These are phyloP conservation scores for rapeseed (Brassica napus) DNA, from an alignment of 345 rosid genomes.

Conservation along the genomic window Da-Ae NC_063436.1:7868001-7868500, in stretches of 20 bases:
- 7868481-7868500: neutral
- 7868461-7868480: neutral
- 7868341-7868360: neutral
- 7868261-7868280: neutral
- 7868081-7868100: neutral
- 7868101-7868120: neutral
- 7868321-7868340: neutral
- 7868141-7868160: neutral
- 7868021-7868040: neutral
- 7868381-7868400: neutral
- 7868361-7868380: neutral
- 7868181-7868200: neutral
- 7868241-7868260: neutral
- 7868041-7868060: neutral
- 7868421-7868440: neutral
- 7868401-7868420: neutral
- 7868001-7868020: neutral
- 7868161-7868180: neutral
- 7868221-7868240: neutral
- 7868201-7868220: neutral
- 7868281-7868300: neutral
- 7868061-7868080: neutral
- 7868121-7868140: neutral
- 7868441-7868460: neutral
- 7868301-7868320: neutral